Evolutionary conservation across 2,329 filamentous ascomycete species (phyloP), one percentile per base, ranked within the genome.

Genomic region (Gaeumannomyces sp.): DNA sequence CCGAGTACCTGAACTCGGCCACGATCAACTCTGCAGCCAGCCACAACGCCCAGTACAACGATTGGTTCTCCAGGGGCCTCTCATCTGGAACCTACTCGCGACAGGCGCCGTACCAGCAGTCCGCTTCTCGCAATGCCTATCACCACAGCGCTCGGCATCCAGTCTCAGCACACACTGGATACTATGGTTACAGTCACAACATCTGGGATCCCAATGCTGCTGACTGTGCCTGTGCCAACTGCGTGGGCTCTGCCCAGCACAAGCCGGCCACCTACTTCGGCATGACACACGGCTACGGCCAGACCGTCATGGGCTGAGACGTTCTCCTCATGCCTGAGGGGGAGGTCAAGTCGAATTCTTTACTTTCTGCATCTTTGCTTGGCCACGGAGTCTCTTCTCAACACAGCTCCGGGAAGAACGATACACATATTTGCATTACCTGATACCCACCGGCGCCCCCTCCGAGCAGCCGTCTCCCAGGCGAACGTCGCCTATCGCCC

Each of bases 1-100:
- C 85, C 5, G 84, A 87, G 69, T 85, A 86, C 67, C 76, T 79
- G 61, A 80, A 82, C 72, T 85, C 84, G 58, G 81, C 84, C 4
- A 78, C 83, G 0, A 53, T 61, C 27, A 63, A 63, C n/a, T 63
- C 61, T 16, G 61, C 38, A 2, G 61, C 61, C 11, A 81, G 83
- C 1, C 78, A 79, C 68, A 85, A 85, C 64, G 76, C 80, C 28
- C 81, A 79, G 50, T 86, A 86, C 73, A 81, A 83, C 31, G 84
- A 87, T 59, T 87, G 82, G 82, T 85, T 86, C 66, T 75, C 77
- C 11, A 72, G 77, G 10, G 76, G 75, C 3, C 69, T 76, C 4
- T 69, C 71, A 8, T 73, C 72, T 25, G 72, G 71, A 28, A 72
- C 70, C 28, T 73, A 72, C 45, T 61, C 59, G 66, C 65, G 68